Evolutionary conservation across 805 yeast species (phyloP).

Genomic region (Metschnikowia noctiluminum): DNA sequence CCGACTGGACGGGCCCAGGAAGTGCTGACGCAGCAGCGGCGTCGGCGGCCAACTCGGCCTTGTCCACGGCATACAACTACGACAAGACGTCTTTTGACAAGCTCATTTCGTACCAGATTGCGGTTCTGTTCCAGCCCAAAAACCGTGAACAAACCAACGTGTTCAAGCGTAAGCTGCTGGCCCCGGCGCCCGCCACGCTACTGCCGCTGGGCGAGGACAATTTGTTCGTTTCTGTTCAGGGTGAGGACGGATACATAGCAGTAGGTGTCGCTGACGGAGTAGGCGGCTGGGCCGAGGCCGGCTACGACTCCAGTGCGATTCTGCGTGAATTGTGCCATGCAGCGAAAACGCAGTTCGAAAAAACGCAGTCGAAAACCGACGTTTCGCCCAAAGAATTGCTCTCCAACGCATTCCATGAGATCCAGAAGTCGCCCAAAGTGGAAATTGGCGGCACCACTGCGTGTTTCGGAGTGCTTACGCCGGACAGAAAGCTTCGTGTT

Average conservation of each 20-base stretch:
- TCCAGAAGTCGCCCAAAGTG: conserved; percentile 54
- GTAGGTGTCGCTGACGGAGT: conserved; percentile 96
- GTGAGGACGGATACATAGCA: conserved; percentile 41
- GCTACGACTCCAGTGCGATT: conserved; percentile 85
- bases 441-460: conserved; percentile 94
- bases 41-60: conserved; percentile 1
- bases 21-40: neutral
- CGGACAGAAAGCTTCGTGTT: conserved; percentile 54
- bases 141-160: conserved; percentile 53
- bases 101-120: conserved; percentile 46
- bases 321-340: conserved; percentile 71
- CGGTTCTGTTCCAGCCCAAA: conserved; percentile 75
- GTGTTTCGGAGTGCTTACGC: conserved; percentile 70
- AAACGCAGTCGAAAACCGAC: conserved; percentile 9
- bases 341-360: conserved; percentile 41
- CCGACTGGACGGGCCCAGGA: conserved; percentile 13
- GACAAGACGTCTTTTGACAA: conserved; percentile 19
- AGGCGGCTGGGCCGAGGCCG: conserved; percentile 95
- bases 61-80: conserved; percentile 19
- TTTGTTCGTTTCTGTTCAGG: conserved; percentile 49
- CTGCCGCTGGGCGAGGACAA: conserved; percentile 77
- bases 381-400: conserved; percentile 49
- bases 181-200: conserved; percentile 35
- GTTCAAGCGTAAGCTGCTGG: conserved; percentile 28
- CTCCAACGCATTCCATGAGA: conserved; percentile 50